Evolutionary conservation across 805 yeast genomes (phyloP).

Genomic region (Schwanniomyces pseudopolymorphus): DNA sequence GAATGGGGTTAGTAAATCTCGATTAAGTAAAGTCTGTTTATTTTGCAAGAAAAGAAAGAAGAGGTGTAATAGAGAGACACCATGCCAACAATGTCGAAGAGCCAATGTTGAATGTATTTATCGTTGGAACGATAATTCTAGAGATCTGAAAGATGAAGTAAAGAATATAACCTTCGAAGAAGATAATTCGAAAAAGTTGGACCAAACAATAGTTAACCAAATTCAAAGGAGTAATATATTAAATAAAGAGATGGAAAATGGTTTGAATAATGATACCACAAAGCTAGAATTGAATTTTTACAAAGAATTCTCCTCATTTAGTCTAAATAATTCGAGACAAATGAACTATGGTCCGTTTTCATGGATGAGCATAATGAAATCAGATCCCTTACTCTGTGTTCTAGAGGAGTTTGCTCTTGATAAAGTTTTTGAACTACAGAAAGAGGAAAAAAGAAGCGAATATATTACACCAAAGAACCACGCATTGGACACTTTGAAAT

Average conservation of each 20-base stretch:
- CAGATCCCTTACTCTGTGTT: neutral
- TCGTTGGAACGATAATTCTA: neutral
- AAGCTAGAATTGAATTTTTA: neutral
- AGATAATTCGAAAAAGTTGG: no score
- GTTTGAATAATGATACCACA: no score
- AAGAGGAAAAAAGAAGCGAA: neutral
- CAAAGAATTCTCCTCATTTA: neutral
- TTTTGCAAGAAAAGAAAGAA: neutral
- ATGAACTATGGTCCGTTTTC: neutral
- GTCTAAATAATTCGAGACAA: neutral
- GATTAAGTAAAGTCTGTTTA: neutral
- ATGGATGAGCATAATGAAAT: neutral
- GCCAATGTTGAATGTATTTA: neutral
- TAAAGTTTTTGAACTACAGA: neutral
- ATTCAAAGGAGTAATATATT: no score
- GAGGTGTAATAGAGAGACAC: neutral
- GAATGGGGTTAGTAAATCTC: neutral
- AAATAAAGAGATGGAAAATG: neutral
- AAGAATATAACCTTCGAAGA: no score
- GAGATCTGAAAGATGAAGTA: neutral
- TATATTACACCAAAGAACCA: no score
- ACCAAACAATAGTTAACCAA: no score
- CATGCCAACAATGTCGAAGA: neutral
- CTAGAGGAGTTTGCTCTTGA: neutral
- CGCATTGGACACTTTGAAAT: neutral